These are phyloP conservation scores for Neurospora sp. DNA, from an alignment of 495 filamentous ascomycete species.

Conservation along the genomic window DNA sequence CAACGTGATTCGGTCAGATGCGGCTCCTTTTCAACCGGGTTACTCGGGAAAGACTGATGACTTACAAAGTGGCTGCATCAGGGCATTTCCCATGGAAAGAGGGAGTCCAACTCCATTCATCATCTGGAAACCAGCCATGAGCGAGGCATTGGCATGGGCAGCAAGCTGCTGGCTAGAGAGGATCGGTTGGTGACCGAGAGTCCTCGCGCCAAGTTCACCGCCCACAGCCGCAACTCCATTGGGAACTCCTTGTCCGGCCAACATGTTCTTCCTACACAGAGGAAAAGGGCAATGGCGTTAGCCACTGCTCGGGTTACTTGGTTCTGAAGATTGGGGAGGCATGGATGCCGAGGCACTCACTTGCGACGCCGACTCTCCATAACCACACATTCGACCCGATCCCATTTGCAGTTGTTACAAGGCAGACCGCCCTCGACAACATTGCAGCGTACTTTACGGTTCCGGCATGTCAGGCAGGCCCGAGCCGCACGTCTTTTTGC, in stretches of 20 bases:
- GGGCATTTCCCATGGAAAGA: neutral
- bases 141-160: neutral
- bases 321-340: neutral
- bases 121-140: neutral
- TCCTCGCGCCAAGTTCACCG: neutral
- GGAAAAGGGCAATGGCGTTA: neutral
- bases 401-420: conserved; percentile 81
- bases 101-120: neutral
- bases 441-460: conserved; percentile 89
- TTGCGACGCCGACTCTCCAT: conserved; percentile 87
- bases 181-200: neutral
- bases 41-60: neutral
- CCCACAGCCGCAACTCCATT: neutral
- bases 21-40: neutral
- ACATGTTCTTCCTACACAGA: neutral
- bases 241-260: neutral
- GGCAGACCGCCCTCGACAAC: conserved; percentile 72
- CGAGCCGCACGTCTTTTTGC: conserved; percentile 74
- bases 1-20: neutral
- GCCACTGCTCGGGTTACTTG: neutral
- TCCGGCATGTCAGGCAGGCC: conserved; percentile 77
- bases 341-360: conserved; percentile 37
- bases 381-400: conserved; percentile 80
- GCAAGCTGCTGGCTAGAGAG: neutral
- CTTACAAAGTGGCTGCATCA: neutral